Conservation (phyloP, 1,284 basidiomycete genomes). For the Tausonia pullulans region DNA sequence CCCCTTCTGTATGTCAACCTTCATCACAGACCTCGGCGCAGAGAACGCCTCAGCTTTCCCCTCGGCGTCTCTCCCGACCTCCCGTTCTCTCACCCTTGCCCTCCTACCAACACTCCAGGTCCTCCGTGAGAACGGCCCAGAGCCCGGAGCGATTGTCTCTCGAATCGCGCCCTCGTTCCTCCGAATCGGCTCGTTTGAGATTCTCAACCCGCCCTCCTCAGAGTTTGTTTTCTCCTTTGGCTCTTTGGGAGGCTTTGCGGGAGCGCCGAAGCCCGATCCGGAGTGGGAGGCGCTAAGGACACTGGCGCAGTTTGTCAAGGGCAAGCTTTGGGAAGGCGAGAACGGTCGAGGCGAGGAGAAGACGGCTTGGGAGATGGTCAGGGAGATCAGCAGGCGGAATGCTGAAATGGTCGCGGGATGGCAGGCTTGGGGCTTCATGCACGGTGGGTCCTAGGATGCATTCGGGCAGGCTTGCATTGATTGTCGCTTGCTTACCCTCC, state of each 20-base stretch:
- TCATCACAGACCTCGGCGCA: slow-evolving; percentile 46
- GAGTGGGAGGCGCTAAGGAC: slow-evolving; percentile 60
- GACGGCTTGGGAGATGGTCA: slow-evolving; percentile 27
- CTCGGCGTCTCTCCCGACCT: slow-evolving; percentile 77
- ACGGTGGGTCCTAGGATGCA: slow-evolving; percentile 23
- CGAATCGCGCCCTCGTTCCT: slow-evolving; percentile 83
- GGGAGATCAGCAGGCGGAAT: slow-evolving; percentile 53
- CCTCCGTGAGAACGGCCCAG: slow-evolving; percentile 56
- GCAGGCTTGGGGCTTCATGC: slow-evolving; percentile 70
- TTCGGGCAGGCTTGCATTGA: not conserved
- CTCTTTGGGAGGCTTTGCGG: slow-evolving; percentile 37
- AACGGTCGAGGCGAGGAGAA: slow-evolving; percentile 23
- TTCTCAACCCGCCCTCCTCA: slow-evolving; percentile 56
- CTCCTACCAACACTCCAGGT: slow-evolving; percentile 64
- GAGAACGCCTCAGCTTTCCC: slow-evolving; percentile 78
- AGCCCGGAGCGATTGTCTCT: slow-evolving; percentile 68
- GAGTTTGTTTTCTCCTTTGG: slow-evolving; percentile 52
- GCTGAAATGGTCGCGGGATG: slow-evolving; percentile 84
- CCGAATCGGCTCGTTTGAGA: slow-evolving; percentile 84
- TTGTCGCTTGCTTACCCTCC: not conserved
- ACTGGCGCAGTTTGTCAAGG: slow-evolving; percentile 46
- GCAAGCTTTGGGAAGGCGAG: slow-evolving; percentile 18
- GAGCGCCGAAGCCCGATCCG: slow-evolving; percentile 48
- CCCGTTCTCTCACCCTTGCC: slow-evolving; percentile 71
- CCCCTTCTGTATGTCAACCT: too few relatives aligned